Conservation (phyloP, 768 basidiomycete species). For the Calvatia gigantea region DNA sequence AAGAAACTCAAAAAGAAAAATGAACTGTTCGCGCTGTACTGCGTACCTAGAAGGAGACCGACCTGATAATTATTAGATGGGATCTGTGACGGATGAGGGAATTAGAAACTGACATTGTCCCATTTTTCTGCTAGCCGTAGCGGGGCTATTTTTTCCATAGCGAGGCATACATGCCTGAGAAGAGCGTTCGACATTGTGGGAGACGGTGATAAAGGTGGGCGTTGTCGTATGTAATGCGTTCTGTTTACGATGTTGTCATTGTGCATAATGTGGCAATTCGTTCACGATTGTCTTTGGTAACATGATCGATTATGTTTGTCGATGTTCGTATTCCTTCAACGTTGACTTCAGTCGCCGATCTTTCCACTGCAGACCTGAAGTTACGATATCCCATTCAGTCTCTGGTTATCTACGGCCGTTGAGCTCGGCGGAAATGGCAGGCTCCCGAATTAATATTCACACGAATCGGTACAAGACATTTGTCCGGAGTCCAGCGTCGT, state of each 20-base stretch:
- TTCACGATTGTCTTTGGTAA: background rate
- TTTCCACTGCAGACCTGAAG: no score
- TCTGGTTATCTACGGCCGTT: background rate
- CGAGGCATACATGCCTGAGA: constrained; percentile 53
- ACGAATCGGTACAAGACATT: no score
- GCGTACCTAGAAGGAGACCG: constrained; percentile 67
- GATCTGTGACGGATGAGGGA: constrained; percentile 12
- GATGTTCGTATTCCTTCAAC: background rate
- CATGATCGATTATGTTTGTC: background rate
- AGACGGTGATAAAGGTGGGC: background rate
- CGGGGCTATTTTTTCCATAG: constrained; percentile 86
- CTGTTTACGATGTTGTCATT: background rate
- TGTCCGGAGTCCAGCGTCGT: no score
- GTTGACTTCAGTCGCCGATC: no score
- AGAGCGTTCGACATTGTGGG: constrained; percentile 30
- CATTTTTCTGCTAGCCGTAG: constrained; percentile 82
- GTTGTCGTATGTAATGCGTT: background rate
- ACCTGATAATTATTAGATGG: constrained; percentile 41
- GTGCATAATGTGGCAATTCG: background rate
- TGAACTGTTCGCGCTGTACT: background rate
- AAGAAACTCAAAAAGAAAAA: background rate
- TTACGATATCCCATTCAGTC: background rate
- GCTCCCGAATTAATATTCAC: background rate
- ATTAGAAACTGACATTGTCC: constrained; percentile 76
- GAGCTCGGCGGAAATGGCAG: background rate